Percentiles rank a stretch among this genome's conserved stretches.
Evolutionary conservation across 805 yeast genomes (phyloP).

Genomic region (Clavispora vitiphila): DNA sequence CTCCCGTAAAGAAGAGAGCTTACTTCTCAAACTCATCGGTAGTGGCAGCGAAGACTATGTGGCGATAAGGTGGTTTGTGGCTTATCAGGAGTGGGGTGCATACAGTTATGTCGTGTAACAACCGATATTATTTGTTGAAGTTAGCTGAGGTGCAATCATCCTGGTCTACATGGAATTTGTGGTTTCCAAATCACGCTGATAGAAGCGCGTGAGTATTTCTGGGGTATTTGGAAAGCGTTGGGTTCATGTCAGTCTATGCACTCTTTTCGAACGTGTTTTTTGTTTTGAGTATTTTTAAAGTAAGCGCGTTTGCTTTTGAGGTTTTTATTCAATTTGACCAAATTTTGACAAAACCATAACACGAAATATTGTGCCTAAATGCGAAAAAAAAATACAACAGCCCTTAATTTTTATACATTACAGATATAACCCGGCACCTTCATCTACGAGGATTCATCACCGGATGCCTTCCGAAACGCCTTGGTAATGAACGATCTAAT

Average conservation of each 20-base stretch:
- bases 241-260: not conserved
- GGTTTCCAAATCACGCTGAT: too few species aligned
- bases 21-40: slow-evolving; percentile 23
- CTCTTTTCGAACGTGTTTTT: not conserved
- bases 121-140: not conserved
- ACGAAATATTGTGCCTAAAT: not conserved
- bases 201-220: too few species aligned
- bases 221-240: too few species aligned
- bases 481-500: too few species aligned
- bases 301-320: not conserved
- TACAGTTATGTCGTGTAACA: not conserved
- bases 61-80: not conserved
- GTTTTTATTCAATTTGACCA: not conserved
- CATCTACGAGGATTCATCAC: too few species aligned
- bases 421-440: too few species aligned
- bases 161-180: too few species aligned
- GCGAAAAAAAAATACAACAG: not conserved
- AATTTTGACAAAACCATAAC: not conserved
- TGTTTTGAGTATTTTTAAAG: not conserved
- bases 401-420: too few species aligned
- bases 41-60: not conserved
- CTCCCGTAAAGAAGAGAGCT: slow-evolving; percentile 80
- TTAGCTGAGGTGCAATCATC: too few species aligned
- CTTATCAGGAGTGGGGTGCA: not conserved
- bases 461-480: too few species aligned